Conservation (phyloP, 179 eudicot species). For the Silene noctiflora region DNA sequence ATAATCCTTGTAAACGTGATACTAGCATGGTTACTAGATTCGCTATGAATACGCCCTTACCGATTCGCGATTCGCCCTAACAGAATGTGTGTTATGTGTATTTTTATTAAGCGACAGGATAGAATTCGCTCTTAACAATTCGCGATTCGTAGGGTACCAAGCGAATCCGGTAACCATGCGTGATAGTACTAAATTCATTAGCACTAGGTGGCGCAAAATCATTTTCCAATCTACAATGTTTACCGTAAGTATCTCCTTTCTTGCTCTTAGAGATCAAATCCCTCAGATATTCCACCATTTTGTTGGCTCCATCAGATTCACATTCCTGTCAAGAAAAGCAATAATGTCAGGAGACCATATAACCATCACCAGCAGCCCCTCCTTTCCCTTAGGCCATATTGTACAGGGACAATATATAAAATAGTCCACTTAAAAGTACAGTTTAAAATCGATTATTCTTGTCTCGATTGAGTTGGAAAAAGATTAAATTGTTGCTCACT, state of each 20-base stretch:
- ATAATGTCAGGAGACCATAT: conserved; percentile 14
- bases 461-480: neutral
- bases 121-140: too few relatives aligned
- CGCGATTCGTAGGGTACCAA: too few relatives aligned
- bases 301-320: conserved; percentile 95
- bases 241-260: conserved; percentile 77
- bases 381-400: neutral
- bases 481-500: conserved; percentile 40
- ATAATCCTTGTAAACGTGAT: too few relatives aligned
- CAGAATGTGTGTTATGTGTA: too few relatives aligned
- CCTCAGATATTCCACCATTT: conserved; percentile 81
- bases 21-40: too few relatives aligned
- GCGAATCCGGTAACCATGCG: too few relatives aligned
- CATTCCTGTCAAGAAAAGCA: conserved; percentile 61
- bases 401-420: neutral
- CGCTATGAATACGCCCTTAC: too few relatives aligned
- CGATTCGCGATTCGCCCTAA: too few relatives aligned
- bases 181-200: too few relatives aligned
- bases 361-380: neutral
- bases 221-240: conserved; percentile 14
- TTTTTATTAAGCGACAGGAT: too few relatives aligned
- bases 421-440: neutral
- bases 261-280: conserved; percentile 77
- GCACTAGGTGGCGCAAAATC: neutral
- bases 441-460: neutral